Conservation (phyloP, 495 filamentous ascomycete genomes). For the Hypoxylon crocopeplum region DNA sequence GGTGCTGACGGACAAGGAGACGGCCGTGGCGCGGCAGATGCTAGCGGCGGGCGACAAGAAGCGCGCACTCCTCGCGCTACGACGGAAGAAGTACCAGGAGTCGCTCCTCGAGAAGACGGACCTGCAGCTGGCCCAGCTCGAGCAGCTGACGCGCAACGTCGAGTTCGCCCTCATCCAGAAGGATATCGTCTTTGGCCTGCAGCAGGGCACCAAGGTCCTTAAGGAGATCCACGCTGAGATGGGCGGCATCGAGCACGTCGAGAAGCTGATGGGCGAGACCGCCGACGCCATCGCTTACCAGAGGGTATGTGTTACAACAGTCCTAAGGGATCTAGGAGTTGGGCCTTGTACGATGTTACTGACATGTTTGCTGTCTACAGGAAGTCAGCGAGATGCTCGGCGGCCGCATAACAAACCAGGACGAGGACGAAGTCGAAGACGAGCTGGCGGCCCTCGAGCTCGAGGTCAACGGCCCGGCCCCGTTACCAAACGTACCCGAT, state of each 20-base stretch:
- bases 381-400: slow-evolving; percentile 91
- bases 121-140: slow-evolving; percentile 62
- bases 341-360: neutral
- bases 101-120: slow-evolving; percentile 89
- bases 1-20: slow-evolving; percentile 34
- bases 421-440: slow-evolving; percentile 97
- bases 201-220: slow-evolving; percentile 89
- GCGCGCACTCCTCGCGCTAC: slow-evolving; percentile 85
- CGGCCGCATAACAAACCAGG: slow-evolving; percentile 83
- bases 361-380: slow-evolving; percentile 48
- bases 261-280: slow-evolving; percentile 90
- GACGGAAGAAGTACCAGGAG: slow-evolving; percentile 97
- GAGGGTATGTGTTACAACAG: slow-evolving; percentile 66
- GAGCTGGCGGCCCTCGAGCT: slow-evolving; percentile 82
- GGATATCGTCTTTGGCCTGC: slow-evolving; percentile 85
- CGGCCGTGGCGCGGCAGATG: slow-evolving; percentile 71
- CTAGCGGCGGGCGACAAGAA: slow-evolving; percentile 84
- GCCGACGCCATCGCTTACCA: slow-evolving; percentile 90
- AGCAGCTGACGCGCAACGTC: slow-evolving; percentile 84
- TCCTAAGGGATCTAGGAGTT: no score
- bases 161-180: slow-evolving; percentile 83
- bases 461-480: slow-evolving; percentile 60
- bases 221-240: slow-evolving; percentile 93
- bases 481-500: slow-evolving; percentile 67
- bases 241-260: slow-evolving; percentile 91